Evolutionary conservation across 2,329 filamentous ascomycete species (phyloP).

Genomic region (Pestalotiopsis sp.): DNA sequence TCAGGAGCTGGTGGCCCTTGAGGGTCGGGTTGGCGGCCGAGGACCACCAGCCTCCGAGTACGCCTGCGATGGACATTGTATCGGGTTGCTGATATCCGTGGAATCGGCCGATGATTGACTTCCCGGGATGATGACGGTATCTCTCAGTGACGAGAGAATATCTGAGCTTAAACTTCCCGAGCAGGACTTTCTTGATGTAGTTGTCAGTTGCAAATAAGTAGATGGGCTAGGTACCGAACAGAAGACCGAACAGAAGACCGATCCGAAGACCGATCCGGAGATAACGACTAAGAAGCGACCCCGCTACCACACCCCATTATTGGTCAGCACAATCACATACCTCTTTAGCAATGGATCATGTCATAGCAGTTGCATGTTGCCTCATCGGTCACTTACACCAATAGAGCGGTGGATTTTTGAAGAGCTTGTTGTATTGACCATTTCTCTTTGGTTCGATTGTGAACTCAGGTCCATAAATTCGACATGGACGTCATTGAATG

Average conservation of each 20-base stretch:
- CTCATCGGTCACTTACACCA: neutral
- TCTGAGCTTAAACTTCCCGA: neutral
- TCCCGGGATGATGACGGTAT: neutral
- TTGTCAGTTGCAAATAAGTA: neutral
- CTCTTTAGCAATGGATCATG: neutral
- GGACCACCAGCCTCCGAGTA: slow-evolving; percentile 8
- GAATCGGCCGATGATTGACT: neutral
- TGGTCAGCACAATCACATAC: neutral
- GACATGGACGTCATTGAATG: no score
- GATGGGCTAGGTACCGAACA: neutral
- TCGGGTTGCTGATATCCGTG: neutral
- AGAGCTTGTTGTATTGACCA: no score
- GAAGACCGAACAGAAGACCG: no score
- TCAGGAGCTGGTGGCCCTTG: slow-evolving; percentile 47
- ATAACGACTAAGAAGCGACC: neutral
- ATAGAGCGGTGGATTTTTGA: neutral
- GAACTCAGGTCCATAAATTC: no score
- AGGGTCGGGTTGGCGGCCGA: slow-evolving; percentile 36
- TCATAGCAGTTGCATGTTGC: neutral
- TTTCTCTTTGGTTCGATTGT: no score
- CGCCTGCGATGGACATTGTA: neutral
- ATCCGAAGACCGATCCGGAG: neutral
- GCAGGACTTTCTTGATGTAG: neutral
- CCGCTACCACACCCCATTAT: neutral
- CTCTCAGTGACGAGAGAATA: neutral